A percentile compares a stretch with the other conserved stretches of the same genome.
Conservation (phyloP, 2,329 filamentous ascomycete genomes). For the Amauroascus niger region DNA sequence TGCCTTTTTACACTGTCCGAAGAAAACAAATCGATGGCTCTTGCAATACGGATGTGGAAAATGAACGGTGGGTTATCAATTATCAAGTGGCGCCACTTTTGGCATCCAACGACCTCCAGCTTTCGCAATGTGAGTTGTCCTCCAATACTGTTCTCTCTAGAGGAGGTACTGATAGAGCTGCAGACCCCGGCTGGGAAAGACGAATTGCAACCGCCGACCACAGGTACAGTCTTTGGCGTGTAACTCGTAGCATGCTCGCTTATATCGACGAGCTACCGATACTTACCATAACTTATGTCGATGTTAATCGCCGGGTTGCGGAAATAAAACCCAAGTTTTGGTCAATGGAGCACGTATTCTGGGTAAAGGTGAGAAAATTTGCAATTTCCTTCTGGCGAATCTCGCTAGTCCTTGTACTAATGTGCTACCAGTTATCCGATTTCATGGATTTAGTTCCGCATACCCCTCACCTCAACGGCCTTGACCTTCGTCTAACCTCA, state of each 20-base stretch:
- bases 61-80: conserved; percentile 43
- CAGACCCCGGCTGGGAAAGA: conserved; percentile 40
- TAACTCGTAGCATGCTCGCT: conserved; percentile 39
- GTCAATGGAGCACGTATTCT: conserved; percentile 43
- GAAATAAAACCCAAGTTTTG: conserved; percentile 41
- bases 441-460: conserved; percentile 43
- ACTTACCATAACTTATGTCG: conserved; percentile 30
- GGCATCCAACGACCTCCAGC: conserved; percentile 41
- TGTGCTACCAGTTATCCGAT: conserved; percentile 35
- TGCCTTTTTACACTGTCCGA: conserved; percentile 38
- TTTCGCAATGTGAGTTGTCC: conserved; percentile 36
- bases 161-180: conserved; percentile 12
- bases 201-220: conserved; percentile 36
- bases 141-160: not conserved
- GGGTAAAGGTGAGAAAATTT: conserved; percentile 37
- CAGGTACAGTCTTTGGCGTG: conserved; percentile 40
- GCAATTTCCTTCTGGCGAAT: conserved; percentile 7
- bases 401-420: conserved; percentile 11
- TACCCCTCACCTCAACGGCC: conserved; percentile 38
- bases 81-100: conserved; percentile 42
- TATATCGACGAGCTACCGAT: conserved; percentile 33
- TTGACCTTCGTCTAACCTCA: conserved; percentile 31
- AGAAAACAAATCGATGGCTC: conserved; percentile 36
- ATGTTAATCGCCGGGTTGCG: conserved; percentile 34
- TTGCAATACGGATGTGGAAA: conserved; percentile 29